Evolutionary conservation across 2,329 filamentous ascomycete genomes (phyloP), one percentile per base, ranked within the genome.

Genomic region (Pseudogymnoascus sp.): DNA sequence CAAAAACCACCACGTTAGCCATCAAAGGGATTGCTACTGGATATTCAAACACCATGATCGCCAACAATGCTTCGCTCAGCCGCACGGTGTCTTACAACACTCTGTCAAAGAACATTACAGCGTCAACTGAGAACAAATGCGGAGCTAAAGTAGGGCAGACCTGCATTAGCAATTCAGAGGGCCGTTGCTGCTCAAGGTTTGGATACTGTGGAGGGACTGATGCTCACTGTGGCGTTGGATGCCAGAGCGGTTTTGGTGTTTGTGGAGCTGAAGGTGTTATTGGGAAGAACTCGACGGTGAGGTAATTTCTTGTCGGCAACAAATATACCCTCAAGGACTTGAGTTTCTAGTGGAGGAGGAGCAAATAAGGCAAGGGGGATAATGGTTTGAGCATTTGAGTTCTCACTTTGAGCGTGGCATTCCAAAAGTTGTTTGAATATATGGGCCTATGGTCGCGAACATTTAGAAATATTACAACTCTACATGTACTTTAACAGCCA

Each of bases 171-270:
- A 12, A 55, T 55, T 2, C 10, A 31, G 16, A 14, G 8, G 29
- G 49, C n/a, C n/a, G 29, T 16, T 79, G 78, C 71, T 81, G 78
- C 71, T 78, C 76, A 14, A 70, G 68, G 62, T 69, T 70, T 65
- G 70, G 75, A 58, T 73, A 71, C 68, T 81, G 79, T 62, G 75
- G 75, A 5, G 70, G 68, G 43, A 73, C 72, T 65, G 69, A 68
- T 35, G 68, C 70, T 31, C 72, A 76, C 63, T 77, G 76, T 65
- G 70, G 69, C 10, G 72, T 70, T 39, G 73, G 73, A 12, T 78
- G 76, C 67, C 72, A 76, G 67, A 61, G 65, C 7, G 67, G 61
- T n/a, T 77, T 74, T 65, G 75, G 75, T 14, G 64, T 69, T 33
- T 77, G 76, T 68, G 49, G 49, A 14, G 29, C 16, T 55, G n/a